Percentiles rank a stretch among this genome's conserved stretches.
phyloP scores from a whole-genome alignment of 805 yeast genomes.

The Zygosaccharomyces lentus region DNA sequence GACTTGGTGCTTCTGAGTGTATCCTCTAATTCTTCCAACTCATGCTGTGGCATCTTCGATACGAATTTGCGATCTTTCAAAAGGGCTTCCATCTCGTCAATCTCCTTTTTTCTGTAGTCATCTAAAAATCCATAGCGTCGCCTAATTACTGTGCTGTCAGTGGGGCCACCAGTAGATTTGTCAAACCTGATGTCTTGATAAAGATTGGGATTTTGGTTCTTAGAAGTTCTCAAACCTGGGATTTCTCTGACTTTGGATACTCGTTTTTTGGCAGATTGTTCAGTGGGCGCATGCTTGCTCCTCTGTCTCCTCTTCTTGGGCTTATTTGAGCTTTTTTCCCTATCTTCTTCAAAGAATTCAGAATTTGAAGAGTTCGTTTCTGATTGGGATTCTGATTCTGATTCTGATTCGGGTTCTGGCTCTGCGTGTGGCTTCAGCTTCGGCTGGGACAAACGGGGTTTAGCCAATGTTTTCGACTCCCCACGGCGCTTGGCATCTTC shows the following conservation, averaged over 20 bases:
- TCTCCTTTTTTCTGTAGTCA: constrained; percentile 75
- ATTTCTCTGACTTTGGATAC: constrained; percentile 69
- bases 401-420: constrained; percentile 18
- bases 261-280: constrained; percentile 65
- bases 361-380: constrained; percentile 20
- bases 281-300: constrained; percentile 85
- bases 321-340: constrained; percentile 18
- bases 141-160: constrained; percentile 61
- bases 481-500: constrained; percentile 29
- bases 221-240: constrained; percentile 54
- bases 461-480: background rate
- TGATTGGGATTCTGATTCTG: constrained; percentile 12
- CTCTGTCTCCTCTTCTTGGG: constrained; percentile 32
- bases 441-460: constrained; percentile 2
- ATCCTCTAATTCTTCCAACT: constrained; percentile 50
- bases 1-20: constrained; percentile 62
- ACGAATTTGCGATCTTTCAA: constrained; percentile 51
- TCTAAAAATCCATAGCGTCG: constrained; percentile 81
- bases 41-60: constrained; percentile 39
- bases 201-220: constrained; percentile 37
- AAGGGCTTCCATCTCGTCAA: constrained; percentile 52
- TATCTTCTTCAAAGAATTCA: constrained; percentile 41
- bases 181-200: constrained; percentile 88
- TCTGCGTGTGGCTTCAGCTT: constrained; percentile 23
- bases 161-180: constrained; percentile 80